Evolutionary conservation across 2,329 filamentous ascomycete species (phyloP), one percentile per base, ranked within the genome.

Genomic region (Calonectria montana): DNA sequence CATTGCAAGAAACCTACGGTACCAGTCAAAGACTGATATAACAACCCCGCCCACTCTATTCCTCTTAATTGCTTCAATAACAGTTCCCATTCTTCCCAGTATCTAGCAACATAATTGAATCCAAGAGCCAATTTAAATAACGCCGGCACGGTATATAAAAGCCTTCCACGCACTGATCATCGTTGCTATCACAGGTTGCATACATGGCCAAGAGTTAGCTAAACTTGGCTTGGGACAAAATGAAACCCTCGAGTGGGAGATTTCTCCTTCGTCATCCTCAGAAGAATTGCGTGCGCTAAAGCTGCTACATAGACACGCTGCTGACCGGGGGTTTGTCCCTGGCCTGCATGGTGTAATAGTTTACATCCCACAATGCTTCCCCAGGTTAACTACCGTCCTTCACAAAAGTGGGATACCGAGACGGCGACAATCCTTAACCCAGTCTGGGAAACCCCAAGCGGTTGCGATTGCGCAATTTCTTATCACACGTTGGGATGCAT

Each of bases 11-110:
- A 25, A n/a, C 25, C 63, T 55, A 80, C 78, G 78, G 41, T 80
- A 80, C 79, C 78, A 80, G 66, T 80, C 77, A 69, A 80, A 80
- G 18, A 80, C 79, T 4, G 77, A 80, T 4, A 79, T 16, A 2
- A 80, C 66, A 27, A 80, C 77, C 16, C 72, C 74, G 23, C 66
- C 76, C 29, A 79, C 75, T n/a, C 72, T 76, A 66, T 74, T 79
- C 57, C 70, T 55, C 48, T 66, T 66, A 23, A 57, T 39, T n/a
- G 25, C 62, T 69, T 78, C 23, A 13, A 74, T 29, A 15, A 76
- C 3, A 21, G 53, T 9, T n/a, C 47, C 25, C 16, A 71, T 61
- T 41, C 23, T 65, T 15, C 48, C 45, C 27, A 37, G 4, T 27
- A 65, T 65, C 21, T 23, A 65, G 39, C 47, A 25, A 55, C 18